A percentile compares a stretch with the other conserved stretches of the same genome.
Conservation (phyloP, 257 asterid species). For the Voacanga thouarsii region DNA sequence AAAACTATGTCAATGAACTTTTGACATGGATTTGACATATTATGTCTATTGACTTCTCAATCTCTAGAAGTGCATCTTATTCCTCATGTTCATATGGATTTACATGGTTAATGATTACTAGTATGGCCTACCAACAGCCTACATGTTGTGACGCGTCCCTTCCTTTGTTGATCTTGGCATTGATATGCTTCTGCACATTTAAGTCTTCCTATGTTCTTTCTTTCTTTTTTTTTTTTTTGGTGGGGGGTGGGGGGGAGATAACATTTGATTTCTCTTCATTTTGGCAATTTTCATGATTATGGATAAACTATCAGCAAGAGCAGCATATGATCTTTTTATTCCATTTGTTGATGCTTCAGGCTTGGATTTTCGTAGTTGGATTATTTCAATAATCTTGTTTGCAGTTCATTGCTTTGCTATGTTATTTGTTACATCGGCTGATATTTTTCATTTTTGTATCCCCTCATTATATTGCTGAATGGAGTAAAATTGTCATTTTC, state of each 20-base stretch:
- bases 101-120: no score
- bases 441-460: no score
- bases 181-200: neutral
- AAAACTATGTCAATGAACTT: neutral
- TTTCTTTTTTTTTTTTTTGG: no score
- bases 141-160: neutral
- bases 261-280: neutral
- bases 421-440: neutral
- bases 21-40: neutral
- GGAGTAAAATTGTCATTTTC: neutral
- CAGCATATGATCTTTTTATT: neutral
- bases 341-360: neutral
- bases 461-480: neutral
- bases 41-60: neutral
- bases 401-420: neutral
- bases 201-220: neutral
- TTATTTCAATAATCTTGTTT: neutral
- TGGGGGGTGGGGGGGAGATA: no score
- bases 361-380: neutral
- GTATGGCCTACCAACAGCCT: neutral
- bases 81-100: neutral
- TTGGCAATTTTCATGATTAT: neutral
- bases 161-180: neutral
- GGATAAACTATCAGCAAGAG: neutral
- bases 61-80: neutral